Percentiles rank a stretch among this genome's conserved stretches.
Evolutionary conservation across 441 rosid genomes (phyloP).

Genomic region (Codiaeum variegatum): DNA sequence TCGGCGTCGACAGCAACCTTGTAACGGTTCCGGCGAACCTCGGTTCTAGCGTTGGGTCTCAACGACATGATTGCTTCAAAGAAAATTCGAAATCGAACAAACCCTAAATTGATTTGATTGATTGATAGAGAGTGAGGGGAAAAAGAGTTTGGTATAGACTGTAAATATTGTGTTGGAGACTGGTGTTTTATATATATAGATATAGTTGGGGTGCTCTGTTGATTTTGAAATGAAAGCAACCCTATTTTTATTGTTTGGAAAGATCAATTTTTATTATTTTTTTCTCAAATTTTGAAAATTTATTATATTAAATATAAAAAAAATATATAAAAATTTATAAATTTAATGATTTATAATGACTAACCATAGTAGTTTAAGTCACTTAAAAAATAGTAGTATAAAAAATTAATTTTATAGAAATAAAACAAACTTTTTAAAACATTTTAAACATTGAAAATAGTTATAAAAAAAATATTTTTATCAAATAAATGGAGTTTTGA

Average conservation of each 20-base stretch:
- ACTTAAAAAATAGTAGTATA: too few relatives aligned
- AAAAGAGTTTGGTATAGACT: background rate
- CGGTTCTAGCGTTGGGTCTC: constrained; percentile 67
- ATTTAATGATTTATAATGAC: too few relatives aligned
- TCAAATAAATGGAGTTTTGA: too few relatives aligned
- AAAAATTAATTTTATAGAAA: too few relatives aligned
- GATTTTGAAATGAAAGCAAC: background rate
- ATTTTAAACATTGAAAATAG: too few relatives aligned
- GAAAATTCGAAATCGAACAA: background rate
- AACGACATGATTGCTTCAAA: constrained; percentile 48
- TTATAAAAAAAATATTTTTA: too few relatives aligned
- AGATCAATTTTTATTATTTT: too few relatives aligned
- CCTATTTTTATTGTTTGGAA: background rate
- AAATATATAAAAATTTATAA: too few relatives aligned
- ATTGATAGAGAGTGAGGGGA: background rate
- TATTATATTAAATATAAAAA: too few relatives aligned
- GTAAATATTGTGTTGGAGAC: background rate
- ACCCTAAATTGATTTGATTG: background rate
- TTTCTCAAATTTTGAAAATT: too few relatives aligned
- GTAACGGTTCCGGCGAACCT: constrained; percentile 72
- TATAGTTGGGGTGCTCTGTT: background rate
- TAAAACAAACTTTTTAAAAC: too few relatives aligned
- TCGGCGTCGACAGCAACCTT: constrained; percentile 90
- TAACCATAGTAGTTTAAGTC: too few relatives aligned
- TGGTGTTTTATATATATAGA: background rate